Percentiles rank a stretch among this genome's conserved stretches.
phyloP scores from a whole-genome alignment of 768 basidiomycete genomes.

The Paxillus involutus region DNA sequence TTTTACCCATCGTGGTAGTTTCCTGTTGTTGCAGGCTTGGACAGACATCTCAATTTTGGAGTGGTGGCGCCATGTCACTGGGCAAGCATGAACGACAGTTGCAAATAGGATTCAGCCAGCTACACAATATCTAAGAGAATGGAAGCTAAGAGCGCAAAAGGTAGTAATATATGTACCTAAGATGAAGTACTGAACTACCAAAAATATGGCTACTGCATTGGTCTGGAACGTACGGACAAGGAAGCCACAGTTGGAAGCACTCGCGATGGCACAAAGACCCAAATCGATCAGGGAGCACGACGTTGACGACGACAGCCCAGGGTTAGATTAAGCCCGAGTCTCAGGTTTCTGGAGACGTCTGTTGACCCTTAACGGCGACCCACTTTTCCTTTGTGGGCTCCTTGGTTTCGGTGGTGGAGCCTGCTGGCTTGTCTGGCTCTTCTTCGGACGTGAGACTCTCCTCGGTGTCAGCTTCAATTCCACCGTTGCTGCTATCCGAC shows the following conservation, averaged over 20 bases:
- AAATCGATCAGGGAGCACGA: conserved; percentile 6
- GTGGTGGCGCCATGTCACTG: no score
- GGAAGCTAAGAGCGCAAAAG: background rate
- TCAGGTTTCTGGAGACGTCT: conserved; percentile 16
- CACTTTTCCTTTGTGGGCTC: conserved; percentile 64
- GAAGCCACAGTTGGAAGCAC: conserved; percentile 14
- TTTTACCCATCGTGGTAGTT: background rate
- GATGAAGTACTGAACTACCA: conserved; percentile 2
- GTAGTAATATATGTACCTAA: conserved; percentile 7
- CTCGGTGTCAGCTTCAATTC: conserved; percentile 72
- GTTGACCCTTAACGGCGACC: conserved; percentile 68
- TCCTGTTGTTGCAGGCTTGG: background rate
- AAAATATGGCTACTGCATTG: conserved; percentile 21
- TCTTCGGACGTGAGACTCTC: conserved; percentile 76
- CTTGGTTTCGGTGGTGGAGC: conserved; percentile 13
- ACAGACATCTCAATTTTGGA: background rate
- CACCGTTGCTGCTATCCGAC: conserved; percentile 57
- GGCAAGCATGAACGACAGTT: background rate
- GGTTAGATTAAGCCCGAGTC: background rate
- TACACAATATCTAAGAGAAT: background rate
- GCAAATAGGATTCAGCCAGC: background rate
- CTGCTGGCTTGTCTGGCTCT: conserved; percentile 46
- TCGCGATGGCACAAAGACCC: conserved; percentile 18
- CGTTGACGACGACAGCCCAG: background rate
- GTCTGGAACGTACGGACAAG: conserved; percentile 21